Evolutionary conservation across 768 basidiomycete species (phyloP).

Genomic region (Agaricus subrufescens): DNA sequence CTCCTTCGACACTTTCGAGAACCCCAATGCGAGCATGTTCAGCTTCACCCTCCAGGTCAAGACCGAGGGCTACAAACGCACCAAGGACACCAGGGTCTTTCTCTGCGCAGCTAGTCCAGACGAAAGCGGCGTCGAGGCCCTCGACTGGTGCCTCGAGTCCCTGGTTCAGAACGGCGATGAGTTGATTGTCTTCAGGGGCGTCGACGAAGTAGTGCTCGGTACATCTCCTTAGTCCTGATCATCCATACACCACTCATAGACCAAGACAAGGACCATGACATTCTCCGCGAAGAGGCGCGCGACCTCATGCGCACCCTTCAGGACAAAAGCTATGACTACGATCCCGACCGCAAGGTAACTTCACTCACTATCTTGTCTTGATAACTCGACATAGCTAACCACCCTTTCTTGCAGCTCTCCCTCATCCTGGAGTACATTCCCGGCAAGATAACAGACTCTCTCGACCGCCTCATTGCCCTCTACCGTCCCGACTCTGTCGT

Average conservation of each 20-base stretch:
- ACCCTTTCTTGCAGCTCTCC: slow-evolving; percentile 50
- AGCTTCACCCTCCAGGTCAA: slow-evolving; percentile 85
- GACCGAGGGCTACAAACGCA: slow-evolving; percentile 73
- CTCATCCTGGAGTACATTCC: slow-evolving; percentile 94
- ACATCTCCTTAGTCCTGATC: slow-evolving; percentile 15
- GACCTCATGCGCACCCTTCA: slow-evolving; percentile 78
- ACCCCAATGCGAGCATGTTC: slow-evolving; percentile 77
- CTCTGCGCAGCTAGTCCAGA: slow-evolving; percentile 86
- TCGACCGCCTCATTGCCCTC: slow-evolving; percentile 88
- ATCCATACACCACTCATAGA: neutral
- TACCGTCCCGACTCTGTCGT: slow-evolving; percentile 91
- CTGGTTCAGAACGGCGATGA: slow-evolving; percentile 90
- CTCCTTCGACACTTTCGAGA: slow-evolving; percentile 86
- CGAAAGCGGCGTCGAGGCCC: slow-evolving; percentile 81
- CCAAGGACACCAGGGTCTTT: slow-evolving; percentile 78
- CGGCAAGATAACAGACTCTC: slow-evolving; percentile 82
- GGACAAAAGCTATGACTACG: slow-evolving; percentile 73
- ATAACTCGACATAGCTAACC: neutral
- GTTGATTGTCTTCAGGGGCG: slow-evolving; percentile 84
- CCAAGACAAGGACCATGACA: slow-evolving; percentile 69
- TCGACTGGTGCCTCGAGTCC: slow-evolving; percentile 89
- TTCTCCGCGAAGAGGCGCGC: slow-evolving; percentile 81
- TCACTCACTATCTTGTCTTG: neutral
- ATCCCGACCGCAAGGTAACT: slow-evolving; percentile 69
- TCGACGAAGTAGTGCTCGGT: slow-evolving; percentile 86